These are phyloP conservation scores for Colletotrichum scovillei DNA, from an alignment of 2,329 filamentous ascomycete genomes.

Conservation along the genomic window DNA sequence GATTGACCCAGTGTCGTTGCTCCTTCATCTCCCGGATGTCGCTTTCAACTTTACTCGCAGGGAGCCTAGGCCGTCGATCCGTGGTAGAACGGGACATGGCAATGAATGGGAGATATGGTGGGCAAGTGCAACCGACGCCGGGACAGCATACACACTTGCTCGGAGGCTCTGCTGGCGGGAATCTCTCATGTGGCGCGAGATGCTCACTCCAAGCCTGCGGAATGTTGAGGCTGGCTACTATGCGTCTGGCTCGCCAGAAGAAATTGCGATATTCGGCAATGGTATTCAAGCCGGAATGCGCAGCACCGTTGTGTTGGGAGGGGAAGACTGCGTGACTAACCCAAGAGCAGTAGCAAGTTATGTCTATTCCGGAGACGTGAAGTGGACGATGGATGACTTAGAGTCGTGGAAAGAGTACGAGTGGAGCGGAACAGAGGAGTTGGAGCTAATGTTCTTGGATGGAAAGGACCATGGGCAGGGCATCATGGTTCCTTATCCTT, in stretches of 20 bases:
- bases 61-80: conserved; percentile 47
- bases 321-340: conserved; percentile 39
- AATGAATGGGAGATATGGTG: conserved; percentile 78
- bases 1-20: conserved; percentile 69
- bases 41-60: conserved; percentile 69
- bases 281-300: conserved; percentile 44
- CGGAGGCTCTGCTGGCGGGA: conserved; percentile 79
- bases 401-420: conserved; percentile 22
- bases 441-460: conserved; percentile 40
- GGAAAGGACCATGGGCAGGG: conserved; percentile 40
- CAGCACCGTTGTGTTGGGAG: conserved; percentile 39
- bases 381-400: conserved; percentile 28
- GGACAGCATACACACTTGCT: conserved; percentile 71
- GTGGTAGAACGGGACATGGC: conserved; percentile 50
- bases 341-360: conserved; percentile 39
- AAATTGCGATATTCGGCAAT: conserved; percentile 23
- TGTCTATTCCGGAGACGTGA: conserved; percentile 37
- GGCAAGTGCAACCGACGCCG: conserved; percentile 78
- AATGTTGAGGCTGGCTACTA: conserved; percentile 18
- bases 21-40: conserved; percentile 71
- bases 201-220: conserved; percentile 51
- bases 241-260: conserved; percentile 17
- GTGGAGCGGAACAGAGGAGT: conserved; percentile 40
- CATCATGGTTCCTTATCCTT: conserved; percentile 25
- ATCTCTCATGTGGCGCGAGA: conserved; percentile 77